A percentile compares a stretch with the other conserved stretches of the same genome.
phyloP scores from a whole-genome alignment of 108 stramenopile genomes.

The Discostella pseudostelligera region DNA sequence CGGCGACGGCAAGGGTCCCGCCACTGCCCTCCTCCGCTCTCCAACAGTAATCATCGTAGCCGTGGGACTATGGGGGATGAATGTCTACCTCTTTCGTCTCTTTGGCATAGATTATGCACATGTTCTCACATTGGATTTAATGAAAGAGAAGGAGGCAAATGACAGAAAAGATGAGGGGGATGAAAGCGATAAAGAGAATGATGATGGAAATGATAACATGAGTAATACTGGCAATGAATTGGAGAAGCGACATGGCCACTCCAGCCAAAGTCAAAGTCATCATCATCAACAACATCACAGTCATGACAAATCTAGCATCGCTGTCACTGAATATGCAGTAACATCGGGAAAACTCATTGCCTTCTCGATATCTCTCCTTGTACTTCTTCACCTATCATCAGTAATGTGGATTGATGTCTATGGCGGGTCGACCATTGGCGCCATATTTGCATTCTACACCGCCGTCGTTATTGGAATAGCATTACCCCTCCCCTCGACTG shows the following conservation, averaged over 20 bases:
- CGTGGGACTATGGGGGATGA: constrained; percentile 87
- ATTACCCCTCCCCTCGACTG: constrained; percentile 56
- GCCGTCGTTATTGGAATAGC: constrained; percentile 55
- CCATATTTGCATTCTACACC: constrained; percentile 70
- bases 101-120: constrained; percentile 79
- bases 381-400: constrained; percentile 60
- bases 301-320: neutral
- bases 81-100: constrained; percentile 74
- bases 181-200: constrained; percentile 17
- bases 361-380: constrained; percentile 55
- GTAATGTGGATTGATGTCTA: constrained; percentile 66
- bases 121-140: constrained; percentile 69
- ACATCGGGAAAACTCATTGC: constrained; percentile 58
- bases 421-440: constrained; percentile 67
- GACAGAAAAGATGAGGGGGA: constrained; percentile 25
- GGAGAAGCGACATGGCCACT: constrained; percentile 10
- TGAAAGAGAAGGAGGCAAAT: constrained; percentile 48
- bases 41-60: constrained; percentile 82
- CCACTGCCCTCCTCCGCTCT: constrained; percentile 78
- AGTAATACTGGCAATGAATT: constrained; percentile 11
- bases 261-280: constrained; percentile 8
- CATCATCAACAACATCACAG: constrained; percentile 1
- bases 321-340: constrained; percentile 31
- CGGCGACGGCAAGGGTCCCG: constrained; percentile 70
- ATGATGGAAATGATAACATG: neutral